These are phyloP conservation scores for Parachlorella kessleri DNA, from an alignment of 139 green algal species.

Conservation along the genomic window DNA sequence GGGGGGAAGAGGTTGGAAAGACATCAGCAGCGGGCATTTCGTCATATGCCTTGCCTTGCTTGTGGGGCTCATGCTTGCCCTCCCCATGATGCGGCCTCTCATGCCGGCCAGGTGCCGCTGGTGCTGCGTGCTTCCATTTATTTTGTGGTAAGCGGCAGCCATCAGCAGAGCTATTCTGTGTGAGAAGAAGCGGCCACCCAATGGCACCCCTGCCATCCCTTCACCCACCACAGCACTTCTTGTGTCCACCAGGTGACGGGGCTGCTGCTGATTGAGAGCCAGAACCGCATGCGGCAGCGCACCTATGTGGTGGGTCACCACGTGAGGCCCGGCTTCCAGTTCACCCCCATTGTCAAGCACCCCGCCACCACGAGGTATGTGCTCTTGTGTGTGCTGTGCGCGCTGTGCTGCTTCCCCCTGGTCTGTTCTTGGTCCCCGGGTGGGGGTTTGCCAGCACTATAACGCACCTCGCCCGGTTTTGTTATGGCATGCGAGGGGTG, in stretches of 20 bases:
- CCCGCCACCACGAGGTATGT: conserved; percentile 22
- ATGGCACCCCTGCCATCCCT: no score
- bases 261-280: background rate
- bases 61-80: background rate
- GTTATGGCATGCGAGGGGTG: no score
- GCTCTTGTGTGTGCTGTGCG: no score
- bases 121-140: no score
- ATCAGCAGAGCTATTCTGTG: background rate
- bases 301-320: conserved; percentile 26
- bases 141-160: no score
- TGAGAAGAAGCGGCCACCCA: no score
- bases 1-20: conserved; percentile 45
- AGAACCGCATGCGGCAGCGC: conserved; percentile 32
- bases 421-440: no score
- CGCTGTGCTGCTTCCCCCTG: no score
- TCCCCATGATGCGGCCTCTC: background rate
- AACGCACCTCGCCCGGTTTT: no score
- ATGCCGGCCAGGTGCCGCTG: no score
- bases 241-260: background rate
- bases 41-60: background rate
- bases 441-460: no score
- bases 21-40: no score
- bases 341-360: conserved; percentile 2
- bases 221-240: background rate
- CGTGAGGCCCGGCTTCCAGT: conserved; percentile 27